Percentiles rank a stretch among this genome's conserved stretches.
phyloP scores from a whole-genome alignment of 2,329 filamentous ascomycete genomes.

The Capronia americana region DNA sequence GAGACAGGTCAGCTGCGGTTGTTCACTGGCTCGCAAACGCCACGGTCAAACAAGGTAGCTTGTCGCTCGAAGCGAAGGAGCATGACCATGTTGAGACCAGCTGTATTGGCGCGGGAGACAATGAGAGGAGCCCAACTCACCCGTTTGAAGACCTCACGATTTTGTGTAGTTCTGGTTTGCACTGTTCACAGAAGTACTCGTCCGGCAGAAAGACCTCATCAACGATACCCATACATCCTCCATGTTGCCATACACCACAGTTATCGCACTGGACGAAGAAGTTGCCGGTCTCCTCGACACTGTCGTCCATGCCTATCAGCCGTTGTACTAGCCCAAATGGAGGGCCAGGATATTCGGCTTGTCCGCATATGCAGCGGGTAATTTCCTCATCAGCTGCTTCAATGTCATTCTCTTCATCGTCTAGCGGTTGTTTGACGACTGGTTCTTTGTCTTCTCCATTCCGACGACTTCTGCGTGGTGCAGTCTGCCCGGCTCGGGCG shows the following conservation, averaged over 20 bases:
- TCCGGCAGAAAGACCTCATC: conserved; percentile 91
- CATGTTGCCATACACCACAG: conserved; percentile 97
- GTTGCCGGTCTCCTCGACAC: conserved; percentile 80
- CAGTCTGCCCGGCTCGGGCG: conserved; percentile 48
- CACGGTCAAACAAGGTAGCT: not conserved
- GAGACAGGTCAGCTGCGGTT: not conserved
- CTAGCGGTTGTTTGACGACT: conserved; percentile 52
- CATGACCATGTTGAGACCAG: not conserved
- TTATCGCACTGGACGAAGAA: conserved; percentile 98
- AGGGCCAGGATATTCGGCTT: conserved; percentile 89
- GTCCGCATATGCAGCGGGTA: conserved; percentile 92
- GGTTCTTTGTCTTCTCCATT: conserved; percentile 62
- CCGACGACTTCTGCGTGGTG: conserved; percentile 80
- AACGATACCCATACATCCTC: conserved; percentile 95
- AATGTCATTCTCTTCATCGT: conserved; percentile 67
- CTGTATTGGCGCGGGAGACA: conserved; percentile 15
- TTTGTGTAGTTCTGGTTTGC: conserved; percentile 87
- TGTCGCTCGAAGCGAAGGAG: not conserved
- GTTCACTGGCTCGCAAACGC: conserved; percentile 11
- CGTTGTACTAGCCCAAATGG: conserved; percentile 33
- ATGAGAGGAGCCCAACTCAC: conserved; percentile 62
- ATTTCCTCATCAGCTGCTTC: conserved; percentile 87
- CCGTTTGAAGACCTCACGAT: conserved; percentile 81
- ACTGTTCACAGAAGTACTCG: conserved; percentile 97
- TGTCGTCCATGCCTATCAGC: conserved; percentile 20